Percentiles rank a stretch among this genome's conserved stretches.
Evolutionary conservation across 176 grass and related monocot genomes (phyloP).

Genomic region (Calamus simplicifolius): DNA sequence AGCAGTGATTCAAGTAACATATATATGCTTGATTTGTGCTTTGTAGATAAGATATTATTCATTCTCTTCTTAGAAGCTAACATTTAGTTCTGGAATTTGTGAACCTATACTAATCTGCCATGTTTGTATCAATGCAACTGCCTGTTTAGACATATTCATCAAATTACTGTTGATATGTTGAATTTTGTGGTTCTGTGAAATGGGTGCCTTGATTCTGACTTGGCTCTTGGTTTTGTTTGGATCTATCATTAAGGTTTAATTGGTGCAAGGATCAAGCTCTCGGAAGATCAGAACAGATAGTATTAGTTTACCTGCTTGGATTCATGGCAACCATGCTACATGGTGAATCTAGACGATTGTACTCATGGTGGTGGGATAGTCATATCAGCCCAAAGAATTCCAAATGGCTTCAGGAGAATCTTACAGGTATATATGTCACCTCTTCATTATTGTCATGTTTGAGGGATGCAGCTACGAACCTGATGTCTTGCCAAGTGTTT

Average conservation of each 20-base stretch:
- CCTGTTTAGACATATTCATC: too few species aligned
- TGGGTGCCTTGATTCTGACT: background rate
- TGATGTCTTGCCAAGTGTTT: too few species aligned
- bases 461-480: background rate
- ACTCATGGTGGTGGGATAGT: conserved; percentile 70
- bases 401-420: conserved; percentile 90
- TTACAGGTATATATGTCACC: conserved; percentile 43
- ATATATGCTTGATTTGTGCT: too few species aligned
- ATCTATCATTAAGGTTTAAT: conserved; percentile 4
- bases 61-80: too few species aligned
- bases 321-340: conserved; percentile 27
- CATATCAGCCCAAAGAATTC: conserved; percentile 92
- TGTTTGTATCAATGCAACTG: too few species aligned
- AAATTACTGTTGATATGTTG: too few species aligned
- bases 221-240: background rate
- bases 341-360: conserved; percentile 1
- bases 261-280: background rate
- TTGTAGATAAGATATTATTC: too few species aligned
- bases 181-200: background rate
- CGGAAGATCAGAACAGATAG: background rate
- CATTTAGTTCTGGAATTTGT: too few species aligned
- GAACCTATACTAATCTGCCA: too few species aligned
- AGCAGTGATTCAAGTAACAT: too few species aligned
- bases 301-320: conserved; percentile 6
- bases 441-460: conserved; percentile 2